Percentiles rank a stretch among this genome's conserved stretches.
Evolutionary conservation across 768 basidiomycete species (phyloP).

Genomic region (Boletus sp.): DNA sequence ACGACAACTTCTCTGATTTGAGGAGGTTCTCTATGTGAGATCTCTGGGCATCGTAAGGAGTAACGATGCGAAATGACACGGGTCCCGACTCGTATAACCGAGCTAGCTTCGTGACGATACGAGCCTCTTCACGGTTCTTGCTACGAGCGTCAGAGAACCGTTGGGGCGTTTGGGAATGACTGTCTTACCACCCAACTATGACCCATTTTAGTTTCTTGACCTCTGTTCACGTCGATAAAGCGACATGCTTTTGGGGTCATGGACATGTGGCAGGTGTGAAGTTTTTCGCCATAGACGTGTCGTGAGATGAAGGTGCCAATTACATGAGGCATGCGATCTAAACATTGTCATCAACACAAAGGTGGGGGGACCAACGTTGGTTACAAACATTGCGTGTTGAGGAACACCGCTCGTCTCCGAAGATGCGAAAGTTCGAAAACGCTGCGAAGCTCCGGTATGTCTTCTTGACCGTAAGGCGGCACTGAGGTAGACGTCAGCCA

Average conservation of each 20-base stretch:
- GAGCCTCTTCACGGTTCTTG: conserved; percentile 59
- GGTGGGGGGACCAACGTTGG: neutral
- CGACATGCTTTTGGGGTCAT: conserved; percentile 31
- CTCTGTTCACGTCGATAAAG: conserved; percentile 39
- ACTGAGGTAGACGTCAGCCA: conserved; percentile 40
- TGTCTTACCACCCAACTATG: conserved; percentile 37
- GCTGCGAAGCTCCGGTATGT: conserved; percentile 59
- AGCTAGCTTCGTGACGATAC: conserved; percentile 53
- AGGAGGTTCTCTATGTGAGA: conserved; percentile 53
- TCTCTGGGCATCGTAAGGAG: conserved; percentile 76
- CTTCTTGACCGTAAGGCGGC: conserved; percentile 75
- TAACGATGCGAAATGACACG: conserved; percentile 62
- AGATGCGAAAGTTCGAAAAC: conserved; percentile 74
- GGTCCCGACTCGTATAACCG: conserved; percentile 42
- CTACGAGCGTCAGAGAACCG: conserved; percentile 5
- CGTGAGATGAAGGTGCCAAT: conserved; percentile 70
- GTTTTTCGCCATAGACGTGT: conserved; percentile 55
- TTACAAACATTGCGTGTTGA: conserved; percentile 70
- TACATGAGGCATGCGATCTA: conserved; percentile 81
- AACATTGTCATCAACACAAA: neutral
- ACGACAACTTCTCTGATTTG: conserved; percentile 42
- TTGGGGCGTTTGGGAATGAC: neutral
- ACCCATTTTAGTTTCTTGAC: conserved; percentile 26
- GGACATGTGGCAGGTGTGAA: conserved; percentile 53
- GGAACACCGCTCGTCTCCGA: conserved; percentile 42